Conservation (phyloP, 2,329 filamentous ascomycete species). For the Venturia pyrina region DNA sequence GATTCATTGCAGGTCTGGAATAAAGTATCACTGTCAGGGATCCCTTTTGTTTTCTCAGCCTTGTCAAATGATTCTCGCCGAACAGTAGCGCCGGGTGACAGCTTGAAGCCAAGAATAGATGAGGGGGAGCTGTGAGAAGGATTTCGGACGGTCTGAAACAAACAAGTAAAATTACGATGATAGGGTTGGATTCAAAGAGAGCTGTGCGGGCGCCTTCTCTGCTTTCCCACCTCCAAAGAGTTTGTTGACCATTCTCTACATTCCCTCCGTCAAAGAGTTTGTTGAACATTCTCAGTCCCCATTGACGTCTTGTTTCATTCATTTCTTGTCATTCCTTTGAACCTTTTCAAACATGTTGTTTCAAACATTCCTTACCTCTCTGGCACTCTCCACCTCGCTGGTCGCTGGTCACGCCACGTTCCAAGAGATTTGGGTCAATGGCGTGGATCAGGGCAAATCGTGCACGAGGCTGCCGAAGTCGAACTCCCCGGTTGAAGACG, state of each 20-base stretch:
- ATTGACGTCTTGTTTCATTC: background rate
- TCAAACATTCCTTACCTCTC: background rate
- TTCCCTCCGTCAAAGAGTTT: too few species aligned
- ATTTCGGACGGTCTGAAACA: too few species aligned
- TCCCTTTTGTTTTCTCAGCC: background rate
- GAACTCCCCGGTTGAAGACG: slow-evolving; percentile 44
- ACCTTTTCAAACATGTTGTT: background rate
- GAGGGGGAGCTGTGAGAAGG: too few species aligned
- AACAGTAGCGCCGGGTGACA: background rate
- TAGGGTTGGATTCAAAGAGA: too few species aligned
- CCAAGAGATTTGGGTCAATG: slow-evolving; percentile 42
- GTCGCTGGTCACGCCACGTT: slow-evolving; percentile 40
- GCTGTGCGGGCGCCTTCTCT: too few species aligned
- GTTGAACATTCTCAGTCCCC: background rate
- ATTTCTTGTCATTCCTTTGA: background rate
- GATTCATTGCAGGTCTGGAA: background rate
- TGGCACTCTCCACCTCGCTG: background rate
- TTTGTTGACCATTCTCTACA: background rate
- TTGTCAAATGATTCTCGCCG: background rate
- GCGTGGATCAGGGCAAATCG: slow-evolving; percentile 30
- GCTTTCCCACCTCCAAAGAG: too few species aligned
- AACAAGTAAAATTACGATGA: too few species aligned
- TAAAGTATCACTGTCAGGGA: background rate
- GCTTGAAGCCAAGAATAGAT: too few species aligned
- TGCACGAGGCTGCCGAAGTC: slow-evolving; percentile 40